phyloP scores from a whole-genome alignment of 352 stramenopile genomes.

The Phytophthora palmivora region DNA sequence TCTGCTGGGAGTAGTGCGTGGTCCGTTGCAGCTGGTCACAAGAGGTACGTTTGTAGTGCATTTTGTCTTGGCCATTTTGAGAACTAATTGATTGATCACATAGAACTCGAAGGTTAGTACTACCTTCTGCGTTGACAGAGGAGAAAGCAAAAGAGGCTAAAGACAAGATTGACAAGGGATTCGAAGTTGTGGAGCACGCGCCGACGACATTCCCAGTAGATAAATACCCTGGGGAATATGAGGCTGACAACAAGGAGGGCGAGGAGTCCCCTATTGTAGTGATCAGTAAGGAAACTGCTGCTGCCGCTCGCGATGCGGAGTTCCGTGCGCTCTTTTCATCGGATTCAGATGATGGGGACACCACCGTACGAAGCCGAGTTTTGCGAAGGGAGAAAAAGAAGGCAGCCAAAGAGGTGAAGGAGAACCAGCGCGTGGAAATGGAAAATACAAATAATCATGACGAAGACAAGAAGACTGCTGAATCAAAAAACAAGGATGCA shows the following conservation, averaged over 20 bases:
- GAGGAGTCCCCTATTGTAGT: neutral
- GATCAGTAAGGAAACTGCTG: conserved; percentile 15
- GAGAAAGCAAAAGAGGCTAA: conserved; percentile 38
- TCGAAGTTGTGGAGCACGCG: conserved; percentile 24
- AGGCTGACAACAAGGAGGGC: conserved; percentile 2
- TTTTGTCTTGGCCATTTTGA: neutral
- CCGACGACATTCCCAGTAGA: neutral
- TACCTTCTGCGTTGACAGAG: conserved; percentile 50
- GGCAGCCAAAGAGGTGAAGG: conserved; percentile 6
- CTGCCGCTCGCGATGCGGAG: conserved; percentile 23
- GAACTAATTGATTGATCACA: conserved; percentile 8
- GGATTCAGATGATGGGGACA: conserved; percentile 29
- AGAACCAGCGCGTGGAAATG: neutral
- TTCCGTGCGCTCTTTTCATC: conserved; percentile 37
- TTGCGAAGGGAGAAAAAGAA: conserved; percentile 17
- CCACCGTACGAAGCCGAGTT: neutral
- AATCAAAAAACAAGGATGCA: neutral
- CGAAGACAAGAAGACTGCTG: neutral
- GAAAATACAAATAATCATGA: neutral
- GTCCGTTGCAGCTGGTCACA: conserved; percentile 22
- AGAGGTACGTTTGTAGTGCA: conserved; percentile 24
- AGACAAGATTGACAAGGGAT: conserved; percentile 50
- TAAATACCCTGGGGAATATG: neutral
- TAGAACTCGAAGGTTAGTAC: conserved; percentile 22
- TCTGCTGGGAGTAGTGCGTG: conserved; percentile 23